These are phyloP conservation scores for Echinochloa phyllopogon DNA, from an alignment of 176 grass and related monocot species.

Conservation along the genomic window DNA sequence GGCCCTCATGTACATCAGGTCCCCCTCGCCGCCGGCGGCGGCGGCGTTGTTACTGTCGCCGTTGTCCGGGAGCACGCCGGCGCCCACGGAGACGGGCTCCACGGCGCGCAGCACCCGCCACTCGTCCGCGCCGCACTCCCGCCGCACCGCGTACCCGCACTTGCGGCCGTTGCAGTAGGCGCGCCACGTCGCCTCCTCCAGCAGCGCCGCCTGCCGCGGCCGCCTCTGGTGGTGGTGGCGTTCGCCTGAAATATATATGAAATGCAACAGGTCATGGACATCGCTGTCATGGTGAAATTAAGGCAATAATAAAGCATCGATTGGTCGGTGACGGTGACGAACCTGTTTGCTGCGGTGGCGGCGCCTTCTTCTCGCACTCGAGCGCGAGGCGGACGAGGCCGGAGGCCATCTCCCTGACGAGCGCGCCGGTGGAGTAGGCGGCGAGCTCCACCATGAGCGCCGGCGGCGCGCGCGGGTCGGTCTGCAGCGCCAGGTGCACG, in stretches of 20 bases:
- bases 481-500: conserved; percentile 78
- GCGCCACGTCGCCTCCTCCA: conserved; percentile 77
- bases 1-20: conserved; percentile 91
- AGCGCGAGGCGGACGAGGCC: conserved; percentile 84
- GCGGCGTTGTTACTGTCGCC: neutral
- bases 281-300: neutral
- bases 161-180: conserved; percentile 90
- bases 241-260: neutral
- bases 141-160: conserved; percentile 73
- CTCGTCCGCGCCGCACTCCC: conserved; percentile 65
- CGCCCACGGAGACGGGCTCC: conserved; percentile 73
- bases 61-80: conserved; percentile 65
- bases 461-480: conserved; percentile 60
- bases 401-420: conserved; percentile 90
- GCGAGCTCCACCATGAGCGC: conserved; percentile 72
- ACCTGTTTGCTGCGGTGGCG: neutral
- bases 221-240: neutral
- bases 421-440: conserved; percentile 66
- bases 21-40: conserved; percentile 32
- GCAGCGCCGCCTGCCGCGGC: conserved; percentile 39
- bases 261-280: too few relatives aligned
- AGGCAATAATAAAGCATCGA: neutral
- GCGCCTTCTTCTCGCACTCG: conserved; percentile 64
- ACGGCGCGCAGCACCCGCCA: conserved; percentile 58
- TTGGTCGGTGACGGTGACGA: too few relatives aligned